Percentiles rank a stretch among this genome's conserved stretches.
phyloP scores from a whole-genome alignment of 1,284 basidiomycete species.

The Ustilago xerochloae region DNA sequence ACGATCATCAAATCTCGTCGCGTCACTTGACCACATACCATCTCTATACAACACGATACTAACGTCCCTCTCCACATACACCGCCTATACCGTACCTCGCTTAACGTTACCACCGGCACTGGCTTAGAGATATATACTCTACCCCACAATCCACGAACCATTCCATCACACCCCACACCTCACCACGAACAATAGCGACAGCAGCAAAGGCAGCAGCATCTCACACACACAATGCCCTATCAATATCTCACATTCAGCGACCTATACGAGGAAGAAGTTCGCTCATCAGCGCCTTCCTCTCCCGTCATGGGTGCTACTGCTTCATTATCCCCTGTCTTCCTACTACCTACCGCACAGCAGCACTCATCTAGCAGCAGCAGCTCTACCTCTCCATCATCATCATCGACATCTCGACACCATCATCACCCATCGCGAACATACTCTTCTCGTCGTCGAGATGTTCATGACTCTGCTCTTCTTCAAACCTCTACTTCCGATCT shows the following conservation, averaged over 20 bases:
- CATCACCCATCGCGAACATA: background rate
- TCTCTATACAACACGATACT: too few species aligned
- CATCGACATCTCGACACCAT: background rate
- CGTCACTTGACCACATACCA: background rate
- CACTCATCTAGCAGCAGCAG: slow-evolving; percentile 7
- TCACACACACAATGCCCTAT: slow-evolving; percentile 26
- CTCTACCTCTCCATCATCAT: background rate
- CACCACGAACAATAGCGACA: background rate
- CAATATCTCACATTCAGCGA: slow-evolving; percentile 52
- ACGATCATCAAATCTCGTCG: background rate
- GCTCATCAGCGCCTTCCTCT: slow-evolving; percentile 39
- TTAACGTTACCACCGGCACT: too few species aligned
- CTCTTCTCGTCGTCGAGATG: slow-evolving; percentile 9
- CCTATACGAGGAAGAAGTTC: slow-evolving; percentile 44
- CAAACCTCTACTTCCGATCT: slow-evolving; percentile 28
- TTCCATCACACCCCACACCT: background rate
- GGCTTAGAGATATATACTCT: too few species aligned
- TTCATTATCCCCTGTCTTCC: slow-evolving; percentile 34
- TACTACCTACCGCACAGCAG: slow-evolving; percentile 17
- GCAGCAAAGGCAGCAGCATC: background rate
- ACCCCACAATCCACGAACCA: background rate
- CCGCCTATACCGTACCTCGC: too few species aligned
- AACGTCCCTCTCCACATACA: too few species aligned
- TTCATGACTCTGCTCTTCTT: slow-evolving; percentile 13
- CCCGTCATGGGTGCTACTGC: slow-evolving; percentile 30